Base-by-base conservation (phyloP, 176 grass and related monocot genomes). In the Ensete ventricosum region DNA sequence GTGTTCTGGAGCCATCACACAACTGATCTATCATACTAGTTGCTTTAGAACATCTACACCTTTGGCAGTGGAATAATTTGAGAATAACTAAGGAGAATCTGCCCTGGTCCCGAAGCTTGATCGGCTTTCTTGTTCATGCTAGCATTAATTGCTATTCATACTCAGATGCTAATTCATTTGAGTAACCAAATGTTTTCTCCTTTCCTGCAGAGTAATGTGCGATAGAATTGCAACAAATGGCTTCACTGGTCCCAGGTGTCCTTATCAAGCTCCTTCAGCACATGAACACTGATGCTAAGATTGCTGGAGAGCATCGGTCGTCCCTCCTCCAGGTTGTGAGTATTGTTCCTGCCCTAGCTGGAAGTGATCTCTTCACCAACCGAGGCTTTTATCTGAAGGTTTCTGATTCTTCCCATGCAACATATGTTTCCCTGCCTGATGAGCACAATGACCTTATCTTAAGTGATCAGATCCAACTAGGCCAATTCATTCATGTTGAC, bases 181-280 rank as follows among this genome's bases (percentile, higher is more conserved):
- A 23, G 20, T 22, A 23, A 25, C 9, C 17, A 22, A 23, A 23
- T 26, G 22, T 49, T 49, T 14, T 73, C 52, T 25, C 14, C 14
- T 14, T 25, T 55, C 23, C 21, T 17, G 71, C 52, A 73, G 71
- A 73, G 51, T 74, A 29, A 74, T 74, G 72, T 14, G n/a, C 23
- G 19, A 34, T 55, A 74, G 53, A 27, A 0, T 55, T 55, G 22
- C 72, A 34, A 53, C n/a, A 64, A 19, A 77, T 77, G 75, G 75
- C 75, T 65, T 63, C 59, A 8, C 17, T 77, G 62, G 75, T 66
- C 60, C 75, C 75, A 0, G 75, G 75, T 53, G 75, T 64, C 60
- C 75, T 77, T 49, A 63, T 77, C 75, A 77, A 77, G 75, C 75
- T 77, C 60, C 75, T 77, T 9, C 75, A 77, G 43, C 75, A 77